phyloP scores from a whole-genome alignment of 78 protist species.

The Pigoraptor vietnamica region DNA sequence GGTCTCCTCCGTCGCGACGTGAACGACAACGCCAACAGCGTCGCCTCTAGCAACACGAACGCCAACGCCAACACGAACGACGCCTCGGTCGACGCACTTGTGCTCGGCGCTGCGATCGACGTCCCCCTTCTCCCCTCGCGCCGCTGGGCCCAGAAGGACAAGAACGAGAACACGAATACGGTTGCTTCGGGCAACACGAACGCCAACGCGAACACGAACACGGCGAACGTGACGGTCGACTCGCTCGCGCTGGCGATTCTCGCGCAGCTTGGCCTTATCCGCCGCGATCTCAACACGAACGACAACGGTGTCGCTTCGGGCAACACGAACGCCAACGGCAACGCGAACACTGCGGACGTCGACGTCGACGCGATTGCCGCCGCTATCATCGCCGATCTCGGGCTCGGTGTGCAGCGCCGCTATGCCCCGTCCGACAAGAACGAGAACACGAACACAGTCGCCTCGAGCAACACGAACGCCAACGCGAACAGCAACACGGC shows the following conservation, averaged over 20 bases:
- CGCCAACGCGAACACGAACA: background rate
- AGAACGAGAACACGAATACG: background rate
- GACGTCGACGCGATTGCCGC: background rate
- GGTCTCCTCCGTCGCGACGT: too few species aligned
- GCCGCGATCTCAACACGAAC: too few species aligned
- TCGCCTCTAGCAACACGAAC: background rate
- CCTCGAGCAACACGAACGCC: background rate
- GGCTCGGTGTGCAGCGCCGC: background rate
- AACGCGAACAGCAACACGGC: background rate
- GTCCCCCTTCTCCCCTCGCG: too few species aligned
- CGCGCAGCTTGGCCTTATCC: background rate
- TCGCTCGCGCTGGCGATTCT: background rate
- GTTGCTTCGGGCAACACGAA: background rate
- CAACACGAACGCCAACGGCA: background rate
- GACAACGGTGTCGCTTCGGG: background rate
- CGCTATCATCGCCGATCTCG: background rate
- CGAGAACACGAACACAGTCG: background rate
- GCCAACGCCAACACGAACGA: background rate
- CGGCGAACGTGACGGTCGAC: background rate
- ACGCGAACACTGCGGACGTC: background rate
- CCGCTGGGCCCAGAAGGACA: too few species aligned
- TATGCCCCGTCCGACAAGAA: background rate
- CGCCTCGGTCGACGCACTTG: background rate
- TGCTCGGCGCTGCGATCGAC: background rate
- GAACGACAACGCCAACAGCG: background rate